Conservation (phyloP, 2,329 filamentous ascomycete species). For the Nemania bipapillata region DNA sequence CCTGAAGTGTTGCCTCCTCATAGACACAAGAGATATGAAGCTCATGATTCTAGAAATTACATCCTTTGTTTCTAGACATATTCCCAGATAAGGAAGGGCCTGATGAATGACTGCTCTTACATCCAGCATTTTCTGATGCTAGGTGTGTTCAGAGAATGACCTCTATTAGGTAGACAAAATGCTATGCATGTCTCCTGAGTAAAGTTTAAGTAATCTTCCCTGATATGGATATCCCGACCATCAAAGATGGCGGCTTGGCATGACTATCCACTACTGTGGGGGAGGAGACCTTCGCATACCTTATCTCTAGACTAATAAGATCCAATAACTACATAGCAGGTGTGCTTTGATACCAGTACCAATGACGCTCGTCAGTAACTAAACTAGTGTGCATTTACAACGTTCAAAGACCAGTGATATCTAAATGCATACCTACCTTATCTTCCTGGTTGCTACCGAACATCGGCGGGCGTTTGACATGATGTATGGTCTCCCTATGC, state of each 20-base stretch:
- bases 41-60: background rate
- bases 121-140: background rate
- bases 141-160: background rate
- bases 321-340: background rate
- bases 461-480: slow-evolving; percentile 11
- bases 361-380: background rate
- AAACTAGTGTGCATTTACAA: background rate
- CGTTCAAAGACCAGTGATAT: background rate
- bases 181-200: background rate
- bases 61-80: background rate
- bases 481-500: background rate
- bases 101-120: background rate
- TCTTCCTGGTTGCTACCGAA: slow-evolving; percentile 6
- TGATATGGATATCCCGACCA: background rate
- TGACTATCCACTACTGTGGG: slow-evolving; percentile 7
- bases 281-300: slow-evolving; percentile 13
- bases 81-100: background rate
- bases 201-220: background rate
- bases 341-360: background rate
- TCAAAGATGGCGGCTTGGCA: slow-evolving; percentile 1
- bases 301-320: slow-evolving; percentile 27
- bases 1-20: background rate
- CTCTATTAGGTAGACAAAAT: background rate
- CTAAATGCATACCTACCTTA: background rate
- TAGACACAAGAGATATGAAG: background rate